Evolutionary conservation across 176 grass and related monocot species (phyloP).

Genomic region (Juncus inflexus): DNA sequence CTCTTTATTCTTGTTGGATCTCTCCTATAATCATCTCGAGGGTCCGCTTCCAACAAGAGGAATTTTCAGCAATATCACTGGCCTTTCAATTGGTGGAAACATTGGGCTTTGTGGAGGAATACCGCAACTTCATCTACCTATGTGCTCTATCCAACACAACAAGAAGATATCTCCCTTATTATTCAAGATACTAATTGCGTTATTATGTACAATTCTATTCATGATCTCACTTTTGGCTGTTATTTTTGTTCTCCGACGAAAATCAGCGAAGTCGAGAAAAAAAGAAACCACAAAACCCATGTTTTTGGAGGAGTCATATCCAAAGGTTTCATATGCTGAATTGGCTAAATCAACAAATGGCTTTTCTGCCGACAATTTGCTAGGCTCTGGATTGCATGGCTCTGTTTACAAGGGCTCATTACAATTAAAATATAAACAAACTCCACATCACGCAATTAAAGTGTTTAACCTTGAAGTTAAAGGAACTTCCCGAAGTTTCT

Average conservation of each 20-base stretch:
- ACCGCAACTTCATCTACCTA: slow-evolving; percentile 15
- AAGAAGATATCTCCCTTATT: background rate
- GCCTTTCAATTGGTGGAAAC: slow-evolving; percentile 35
- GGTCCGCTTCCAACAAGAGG: slow-evolving; percentile 36
- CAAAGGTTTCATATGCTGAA: slow-evolving; percentile 33
- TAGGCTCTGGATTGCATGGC: slow-evolving; percentile 39
- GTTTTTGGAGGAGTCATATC: background rate
- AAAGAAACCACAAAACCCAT: background rate
- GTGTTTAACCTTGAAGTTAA: slow-evolving; percentile 37
- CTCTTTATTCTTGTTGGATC: slow-evolving; percentile 29
- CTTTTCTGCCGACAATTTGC: slow-evolving; percentile 32
- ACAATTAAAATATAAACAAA: background rate
- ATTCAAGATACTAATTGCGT: slow-evolving; percentile 10
- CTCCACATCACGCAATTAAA: slow-evolving; percentile 23
- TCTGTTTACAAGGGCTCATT: slow-evolving; percentile 36
- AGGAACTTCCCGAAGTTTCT: slow-evolving; percentile 34
- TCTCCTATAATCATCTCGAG: slow-evolving; percentile 46
- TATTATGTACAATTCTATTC: background rate
- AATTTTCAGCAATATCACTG: slow-evolving; percentile 34
- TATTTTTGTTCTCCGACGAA: background rate
- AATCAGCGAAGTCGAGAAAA: background rate
- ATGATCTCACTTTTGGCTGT: background rate
- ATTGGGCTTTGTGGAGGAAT: slow-evolving; percentile 34
- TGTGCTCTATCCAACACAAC: slow-evolving; percentile 12
- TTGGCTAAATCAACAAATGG: slow-evolving; percentile 30